phyloP scores from a whole-genome alignment of 768 basidiomycete species.

The Leccinum aurantiacum region DNA sequence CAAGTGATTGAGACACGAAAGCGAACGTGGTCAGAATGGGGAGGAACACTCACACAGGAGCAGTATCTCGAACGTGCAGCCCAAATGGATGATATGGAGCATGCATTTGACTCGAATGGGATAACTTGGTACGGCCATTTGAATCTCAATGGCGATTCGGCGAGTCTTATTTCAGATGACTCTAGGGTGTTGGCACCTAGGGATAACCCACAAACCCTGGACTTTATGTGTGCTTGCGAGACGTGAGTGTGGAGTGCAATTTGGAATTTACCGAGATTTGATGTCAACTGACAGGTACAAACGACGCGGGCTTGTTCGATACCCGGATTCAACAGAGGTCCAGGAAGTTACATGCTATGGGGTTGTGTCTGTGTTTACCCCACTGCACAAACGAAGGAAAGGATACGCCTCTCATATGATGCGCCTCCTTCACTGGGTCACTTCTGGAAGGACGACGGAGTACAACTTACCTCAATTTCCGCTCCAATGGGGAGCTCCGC shows the following conservation, averaged over 20 bases:
- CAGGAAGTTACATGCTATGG: constrained; percentile 47
- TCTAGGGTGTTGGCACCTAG: constrained; percentile 61
- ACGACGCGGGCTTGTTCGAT: constrained; percentile 34
- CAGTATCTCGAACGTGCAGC: constrained; percentile 35
- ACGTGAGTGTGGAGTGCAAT: constrained; percentile 43
- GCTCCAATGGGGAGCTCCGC: constrained; percentile 43
- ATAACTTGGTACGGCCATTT: constrained; percentile 46
- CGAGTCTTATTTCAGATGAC: neutral
- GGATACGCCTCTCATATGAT: constrained; percentile 67
- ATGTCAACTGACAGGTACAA: constrained; percentile 31
- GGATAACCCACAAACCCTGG: constrained; percentile 46
- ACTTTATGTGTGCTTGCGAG: constrained; percentile 62
- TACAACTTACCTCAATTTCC: constrained; percentile 39
- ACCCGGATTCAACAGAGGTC: constrained; percentile 17
- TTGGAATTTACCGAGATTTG: neutral
- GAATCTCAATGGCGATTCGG: neutral
- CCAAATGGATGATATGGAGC: constrained; percentile 41
- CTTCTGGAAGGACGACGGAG: constrained; percentile 35
- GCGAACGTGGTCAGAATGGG: constrained; percentile 44
- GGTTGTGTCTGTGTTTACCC: constrained; percentile 59
- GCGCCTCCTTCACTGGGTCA: constrained; percentile 59
- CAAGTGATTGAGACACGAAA: constrained; percentile 45
- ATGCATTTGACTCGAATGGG: constrained; percentile 44
- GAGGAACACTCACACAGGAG: constrained; percentile 40
- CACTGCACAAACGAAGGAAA: constrained; percentile 44